Evolutionary conservation across 2,329 filamentous ascomycete genomes (phyloP).

Genomic region (Beauveria pseudobassiana): DNA sequence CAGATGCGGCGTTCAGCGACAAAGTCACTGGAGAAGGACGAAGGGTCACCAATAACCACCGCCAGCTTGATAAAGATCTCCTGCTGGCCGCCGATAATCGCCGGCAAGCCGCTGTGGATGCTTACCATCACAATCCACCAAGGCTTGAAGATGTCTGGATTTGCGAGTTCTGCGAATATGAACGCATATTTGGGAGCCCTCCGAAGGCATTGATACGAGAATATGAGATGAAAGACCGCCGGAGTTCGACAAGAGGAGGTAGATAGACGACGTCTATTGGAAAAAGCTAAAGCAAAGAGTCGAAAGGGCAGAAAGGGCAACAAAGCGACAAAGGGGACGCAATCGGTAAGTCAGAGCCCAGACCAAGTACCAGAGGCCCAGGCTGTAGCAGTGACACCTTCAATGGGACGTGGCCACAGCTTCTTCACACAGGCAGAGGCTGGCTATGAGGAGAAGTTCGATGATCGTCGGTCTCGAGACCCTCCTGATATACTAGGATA

Average conservation of each 20-base stretch:
- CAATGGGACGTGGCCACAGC: slow-evolving; percentile 21
- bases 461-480: slow-evolving; percentile 20
- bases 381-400: slow-evolving; percentile 11
- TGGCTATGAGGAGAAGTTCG: slow-evolving; percentile 29
- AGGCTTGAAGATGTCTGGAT: slow-evolving; percentile 75
- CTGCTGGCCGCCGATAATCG: slow-evolving; percentile 68
- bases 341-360: slow-evolving; percentile 15
- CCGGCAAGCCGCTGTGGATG: slow-evolving; percentile 66
- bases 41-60: slow-evolving; percentile 47
- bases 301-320: slow-evolving; percentile 79
- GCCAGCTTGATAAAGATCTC: slow-evolving; percentile 63
- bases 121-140: slow-evolving; percentile 69
- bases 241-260: slow-evolving; percentile 75
- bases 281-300: slow-evolving; percentile 91
- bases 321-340: slow-evolving; percentile 38
- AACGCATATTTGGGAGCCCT: slow-evolving; percentile 84
- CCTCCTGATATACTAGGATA: slow-evolving; percentile 13
- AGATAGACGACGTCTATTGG: slow-evolving; percentile 76
- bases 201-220: slow-evolving; percentile 79
- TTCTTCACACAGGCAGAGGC: slow-evolving; percentile 34
- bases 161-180: slow-evolving; percentile 97
- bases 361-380: slow-evolving; percentile 19
- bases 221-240: slow-evolving; percentile 91
- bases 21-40: neutral
- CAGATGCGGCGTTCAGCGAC: slow-evolving; percentile 10